A percentile compares a stretch with the other conserved stretches of the same genome.
Conservation (phyloP, 1,284 basidiomycete species). For the Puccinia horiana region DNA sequence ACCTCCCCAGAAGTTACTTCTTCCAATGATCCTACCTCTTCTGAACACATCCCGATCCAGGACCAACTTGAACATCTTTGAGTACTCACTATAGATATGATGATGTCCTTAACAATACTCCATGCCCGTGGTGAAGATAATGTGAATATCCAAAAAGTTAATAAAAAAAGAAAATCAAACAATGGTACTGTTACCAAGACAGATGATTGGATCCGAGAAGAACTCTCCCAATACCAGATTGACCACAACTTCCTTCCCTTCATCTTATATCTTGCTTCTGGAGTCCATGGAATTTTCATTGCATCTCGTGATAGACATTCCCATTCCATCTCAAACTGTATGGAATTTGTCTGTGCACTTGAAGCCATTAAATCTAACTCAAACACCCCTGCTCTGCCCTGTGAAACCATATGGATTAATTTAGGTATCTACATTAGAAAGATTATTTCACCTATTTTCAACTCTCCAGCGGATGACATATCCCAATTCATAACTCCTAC, state of each 20-base stretch:
- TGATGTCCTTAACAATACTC: background rate
- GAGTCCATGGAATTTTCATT: background rate
- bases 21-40: background rate
- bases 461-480: background rate
- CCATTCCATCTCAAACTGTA: background rate
- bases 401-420: slow-evolving; percentile 3
- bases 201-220: background rate
- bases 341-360: background rate
- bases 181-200: background rate
- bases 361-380: background rate
- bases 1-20: background rate
- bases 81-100: background rate
- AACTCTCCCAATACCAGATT: background rate
- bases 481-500: background rate
- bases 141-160: background rate
- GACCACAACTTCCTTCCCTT: slow-evolving; percentile 10
- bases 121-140: background rate
- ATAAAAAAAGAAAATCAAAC: background rate
- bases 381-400: background rate
- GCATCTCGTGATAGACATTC: background rate
- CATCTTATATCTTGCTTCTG: background rate
- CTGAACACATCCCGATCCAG: background rate
- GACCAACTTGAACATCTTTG: background rate
- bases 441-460: background rate
- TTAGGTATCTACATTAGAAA: background rate